A percentile compares a stretch with the other conserved stretches of the same genome.
These are phyloP conservation scores for Chloromonas sp. DNA, from an alignment of 163 green algal genomes.

Conservation along the genomic window DNA sequence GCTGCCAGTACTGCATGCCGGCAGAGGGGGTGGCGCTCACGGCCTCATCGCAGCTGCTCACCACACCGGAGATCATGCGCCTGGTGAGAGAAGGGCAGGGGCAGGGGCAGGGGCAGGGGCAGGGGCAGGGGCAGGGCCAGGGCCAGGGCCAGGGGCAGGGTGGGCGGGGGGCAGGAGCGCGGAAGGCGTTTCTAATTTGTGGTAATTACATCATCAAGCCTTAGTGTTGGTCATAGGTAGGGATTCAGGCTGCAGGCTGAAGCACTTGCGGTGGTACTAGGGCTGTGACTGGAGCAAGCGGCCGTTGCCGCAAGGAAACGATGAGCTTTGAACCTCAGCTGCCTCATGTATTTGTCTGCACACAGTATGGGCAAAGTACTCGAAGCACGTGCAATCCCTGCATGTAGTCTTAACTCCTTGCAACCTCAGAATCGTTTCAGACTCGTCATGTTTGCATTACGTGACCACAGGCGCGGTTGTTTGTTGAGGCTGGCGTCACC, in stretches of 20 bases:
- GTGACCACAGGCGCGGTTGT: constrained; percentile 69
- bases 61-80: constrained; percentile 66
- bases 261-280: no score
- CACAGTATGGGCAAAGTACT: no score
- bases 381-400: no score
- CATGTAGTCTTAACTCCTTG: not conserved
- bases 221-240: no score
- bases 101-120: not conserved
- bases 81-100: constrained; percentile 47
- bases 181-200: no score
- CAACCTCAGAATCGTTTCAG: not conserved
- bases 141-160: not conserved
- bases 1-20: constrained; percentile 99
- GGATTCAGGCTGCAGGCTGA: no score
- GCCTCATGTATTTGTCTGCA: not conserved
- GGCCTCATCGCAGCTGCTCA: constrained; percentile 62
- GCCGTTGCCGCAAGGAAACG: no score
- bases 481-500: constrained; percentile 80
- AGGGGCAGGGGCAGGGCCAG: not conserved
- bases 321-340: not conserved
- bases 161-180: no score
- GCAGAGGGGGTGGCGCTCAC: constrained; percentile 90
- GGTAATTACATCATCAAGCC: no score
- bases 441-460: not conserved
- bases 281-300: no score